Percentiles rank a stretch among this genome's conserved stretches.
Evolutionary conservation across 805 yeast genomes (phyloP).

Genomic region (Saccharomycopsis sp.): DNA sequence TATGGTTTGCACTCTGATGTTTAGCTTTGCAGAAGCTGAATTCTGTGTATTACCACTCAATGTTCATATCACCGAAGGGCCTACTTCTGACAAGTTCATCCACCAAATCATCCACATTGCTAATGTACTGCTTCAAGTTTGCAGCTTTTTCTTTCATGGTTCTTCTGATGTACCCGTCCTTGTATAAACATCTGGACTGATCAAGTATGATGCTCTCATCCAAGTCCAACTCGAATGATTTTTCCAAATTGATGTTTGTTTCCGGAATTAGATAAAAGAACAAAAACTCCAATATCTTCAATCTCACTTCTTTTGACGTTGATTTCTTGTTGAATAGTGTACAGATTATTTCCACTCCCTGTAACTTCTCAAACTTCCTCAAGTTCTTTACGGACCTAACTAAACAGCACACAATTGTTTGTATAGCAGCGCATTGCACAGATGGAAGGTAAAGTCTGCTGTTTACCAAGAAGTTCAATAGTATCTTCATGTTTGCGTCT

Average conservation of each 20-base stretch:
- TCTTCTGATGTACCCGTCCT: constrained; percentile 27
- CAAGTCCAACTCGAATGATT: constrained; percentile 15
- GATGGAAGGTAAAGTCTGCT: constrained; percentile 17
- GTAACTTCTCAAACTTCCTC: constrained; percentile 46
- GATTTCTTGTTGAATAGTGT: constrained; percentile 31
- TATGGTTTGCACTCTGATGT: neutral
- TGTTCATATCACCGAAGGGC: constrained; percentile 41
- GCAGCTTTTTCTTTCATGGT: constrained; percentile 38
- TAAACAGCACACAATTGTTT: constrained; percentile 48
- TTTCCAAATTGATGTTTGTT: constrained; percentile 23
- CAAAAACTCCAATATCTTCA: constrained; percentile 58
- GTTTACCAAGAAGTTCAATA: constrained; percentile 12
- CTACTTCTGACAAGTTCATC: constrained; percentile 36
- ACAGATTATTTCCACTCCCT: constrained; percentile 49
- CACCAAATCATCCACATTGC: constrained; percentile 38
- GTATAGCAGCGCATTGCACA: constrained; percentile 35
- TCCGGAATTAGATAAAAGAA: constrained; percentile 65
- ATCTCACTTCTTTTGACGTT: constrained; percentile 45
- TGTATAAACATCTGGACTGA: constrained; percentile 13
- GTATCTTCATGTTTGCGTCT: constrained; percentile 30
- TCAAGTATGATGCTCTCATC: constrained; percentile 20
- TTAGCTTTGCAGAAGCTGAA: neutral
- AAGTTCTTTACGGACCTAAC: constrained; percentile 49
- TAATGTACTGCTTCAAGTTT: constrained; percentile 34
- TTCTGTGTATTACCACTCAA: constrained; percentile 34